Base-by-base conservation (phyloP, 208 protist genomes). In the Crithidia fasciculata region DNA sequence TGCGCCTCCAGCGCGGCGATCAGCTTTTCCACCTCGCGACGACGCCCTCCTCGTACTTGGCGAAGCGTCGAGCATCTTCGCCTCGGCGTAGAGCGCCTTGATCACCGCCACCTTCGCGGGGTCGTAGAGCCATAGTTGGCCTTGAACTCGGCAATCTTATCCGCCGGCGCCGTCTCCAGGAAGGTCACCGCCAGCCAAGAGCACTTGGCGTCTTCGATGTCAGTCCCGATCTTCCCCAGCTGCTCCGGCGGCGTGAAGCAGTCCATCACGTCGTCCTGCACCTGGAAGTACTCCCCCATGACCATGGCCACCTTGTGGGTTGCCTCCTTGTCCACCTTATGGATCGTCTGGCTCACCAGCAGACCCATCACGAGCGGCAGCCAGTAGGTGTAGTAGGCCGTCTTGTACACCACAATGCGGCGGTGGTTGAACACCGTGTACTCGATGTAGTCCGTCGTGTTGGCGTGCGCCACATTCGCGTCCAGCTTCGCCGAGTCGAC, bases 181-280 rank as follows among this genome's bases (percentile, higher is more conserved):
- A 98, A 92, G 8, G 91, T 98, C 53, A 97, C 93, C n/a, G 96
- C 84, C 18, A 99, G 85, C 98, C 98, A 99, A 9, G 92, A 95
- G 83, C 96, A 98, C 87, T 99, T 99, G 63, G 95, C 94, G 67
- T 99, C 98, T 76, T 99, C 90, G 72, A 99, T 99, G 83, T 99
- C 98, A 15, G 97, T 98, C 9, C 98, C 98, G 60, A 99, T 93
- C 84, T 99, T 99, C 66, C 98, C 98, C 40, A 99, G 92, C 53
- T 96, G 87, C 74, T 95, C 89, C 49, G 97, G 96, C 28, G 96
- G 86, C 56, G 93, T 98, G 76, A 98, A 99, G 75, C 95, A 98
- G 85, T 99, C 98, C 82, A 99, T 96, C 65, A 97, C 98, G 81
- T 99, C 98, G 77, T 99, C 98, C 88, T 99, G 98, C 47, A 98